A percentile compares a stretch with the other conserved stretches of the same genome.
These are phyloP conservation scores for Pseudonitzschia delicatissima DNA, from an alignment of 108 stramenopile species.

Conservation along the genomic window DNA sequence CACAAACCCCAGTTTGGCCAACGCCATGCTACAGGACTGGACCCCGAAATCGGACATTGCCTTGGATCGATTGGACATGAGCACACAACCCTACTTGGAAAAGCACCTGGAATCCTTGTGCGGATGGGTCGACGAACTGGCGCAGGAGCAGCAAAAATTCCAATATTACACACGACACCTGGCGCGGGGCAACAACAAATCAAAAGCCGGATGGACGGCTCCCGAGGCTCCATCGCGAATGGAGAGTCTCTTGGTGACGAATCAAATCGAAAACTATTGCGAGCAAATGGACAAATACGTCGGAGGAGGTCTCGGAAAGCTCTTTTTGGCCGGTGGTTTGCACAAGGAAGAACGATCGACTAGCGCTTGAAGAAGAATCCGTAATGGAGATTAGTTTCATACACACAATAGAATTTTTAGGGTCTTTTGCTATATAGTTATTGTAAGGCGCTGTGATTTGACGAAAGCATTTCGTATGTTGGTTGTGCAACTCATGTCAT, in stretches of 20 bases:
- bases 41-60: constrained; percentile 50
- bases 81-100: constrained; percentile 92
- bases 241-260: constrained; percentile 88
- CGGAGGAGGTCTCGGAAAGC: constrained; percentile 81
- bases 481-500: neutral
- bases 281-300: constrained; percentile 91
- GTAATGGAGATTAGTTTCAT: neutral
- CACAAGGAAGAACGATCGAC: constrained; percentile 64
- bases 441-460: neutral
- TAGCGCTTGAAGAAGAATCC: neutral
- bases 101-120: constrained; percentile 94
- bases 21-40: constrained; percentile 82
- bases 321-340: constrained; percentile 86
- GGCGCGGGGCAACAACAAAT: constrained; percentile 51
- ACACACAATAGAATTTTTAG: neutral
- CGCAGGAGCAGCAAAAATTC: constrained; percentile 86
- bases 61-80: constrained; percentile 88
- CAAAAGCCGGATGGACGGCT: constrained; percentile 53
- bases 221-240: constrained; percentile 76
- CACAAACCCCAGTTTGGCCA: constrained; percentile 82
- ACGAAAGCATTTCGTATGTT: neutral
- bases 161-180: constrained; percentile 77
- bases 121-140: constrained; percentile 94
- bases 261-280: constrained; percentile 92
- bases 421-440: neutral